phyloP scores from a whole-genome alignment of 345 rosid genomes.

The Eucalyptus erythrocorys region DNA sequence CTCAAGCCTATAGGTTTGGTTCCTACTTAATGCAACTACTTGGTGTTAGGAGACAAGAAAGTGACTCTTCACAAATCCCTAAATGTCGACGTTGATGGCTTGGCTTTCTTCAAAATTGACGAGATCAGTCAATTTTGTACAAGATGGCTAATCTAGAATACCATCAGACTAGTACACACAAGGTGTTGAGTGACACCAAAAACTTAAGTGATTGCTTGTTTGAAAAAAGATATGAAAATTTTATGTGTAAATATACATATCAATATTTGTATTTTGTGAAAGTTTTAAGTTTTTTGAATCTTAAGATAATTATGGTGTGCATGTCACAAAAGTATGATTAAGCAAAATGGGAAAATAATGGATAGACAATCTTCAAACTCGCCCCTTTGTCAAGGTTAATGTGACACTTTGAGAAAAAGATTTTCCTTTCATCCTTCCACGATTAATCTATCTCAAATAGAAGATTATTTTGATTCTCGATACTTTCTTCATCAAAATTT shows the following conservation, averaged over 20 bases:
- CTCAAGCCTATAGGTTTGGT: not conserved
- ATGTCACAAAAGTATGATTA: not conserved
- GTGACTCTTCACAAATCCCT: not conserved
- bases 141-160: not conserved
- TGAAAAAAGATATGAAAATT: not conserved
- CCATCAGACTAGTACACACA: not conserved
- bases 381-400: not conserved
- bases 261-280: not conserved
- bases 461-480: not conserved
- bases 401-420: not conserved
- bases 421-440: not conserved
- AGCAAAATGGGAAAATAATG: not conserved
- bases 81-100: not conserved
- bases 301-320: not conserved
- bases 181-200: not conserved
- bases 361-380: not conserved
- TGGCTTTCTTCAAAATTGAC: not conserved
- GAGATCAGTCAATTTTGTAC: not conserved
- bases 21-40: not conserved
- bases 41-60: not conserved
- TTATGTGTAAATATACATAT: not conserved
- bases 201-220: not conserved
- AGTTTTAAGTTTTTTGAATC: not conserved
- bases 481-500: not conserved
- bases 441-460: not conserved